Percentiles rank a stretch among this genome's conserved stretches.
These are phyloP conservation scores for Cornus controversa DNA, from an alignment of 148 eudicot species.

Conservation along the genomic window DNA sequence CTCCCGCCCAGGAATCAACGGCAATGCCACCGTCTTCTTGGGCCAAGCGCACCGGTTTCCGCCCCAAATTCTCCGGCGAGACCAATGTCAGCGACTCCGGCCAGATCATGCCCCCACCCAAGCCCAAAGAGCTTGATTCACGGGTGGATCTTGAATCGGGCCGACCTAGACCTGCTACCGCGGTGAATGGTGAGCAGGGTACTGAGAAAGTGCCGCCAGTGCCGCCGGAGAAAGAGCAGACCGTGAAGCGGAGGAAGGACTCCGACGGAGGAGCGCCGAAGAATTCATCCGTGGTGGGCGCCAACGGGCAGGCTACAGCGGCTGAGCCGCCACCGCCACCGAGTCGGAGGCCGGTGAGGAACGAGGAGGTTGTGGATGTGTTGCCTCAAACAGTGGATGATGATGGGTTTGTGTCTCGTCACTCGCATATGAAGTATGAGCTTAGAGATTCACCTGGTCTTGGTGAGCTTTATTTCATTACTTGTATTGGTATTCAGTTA, in stretches of 20 bases:
- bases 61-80: conserved; percentile 92
- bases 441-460: conserved; percentile 92
- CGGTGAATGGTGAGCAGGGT: conserved; percentile 27
- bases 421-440: conserved; percentile 90
- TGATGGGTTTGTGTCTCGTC: conserved; percentile 63
- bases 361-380: conserved; percentile 45
- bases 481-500: neutral
- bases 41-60: conserved; percentile 85
- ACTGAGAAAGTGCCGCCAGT: conserved; percentile 14
- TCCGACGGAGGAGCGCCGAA: conserved; percentile 28
- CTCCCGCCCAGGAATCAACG: conserved; percentile 61
- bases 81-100: conserved; percentile 60
- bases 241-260: conserved; percentile 59
- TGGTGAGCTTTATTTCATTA: conserved; percentile 47
- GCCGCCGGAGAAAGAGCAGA: conserved; percentile 31
- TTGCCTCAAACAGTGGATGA: conserved; percentile 57
- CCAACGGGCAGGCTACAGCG: conserved; percentile 24
- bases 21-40: conserved; percentile 78
- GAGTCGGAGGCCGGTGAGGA: conserved; percentile 37
- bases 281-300: conserved; percentile 30
- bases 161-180: conserved; percentile 31
- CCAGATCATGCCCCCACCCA: conserved; percentile 31
- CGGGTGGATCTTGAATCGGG: conserved; percentile 68
- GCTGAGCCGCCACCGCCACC: conserved; percentile 12
- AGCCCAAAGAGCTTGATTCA: conserved; percentile 31